phyloP scores from a whole-genome alignment of 1,284 basidiomycete genomes.

The Prillingera fragicola region DNA sequence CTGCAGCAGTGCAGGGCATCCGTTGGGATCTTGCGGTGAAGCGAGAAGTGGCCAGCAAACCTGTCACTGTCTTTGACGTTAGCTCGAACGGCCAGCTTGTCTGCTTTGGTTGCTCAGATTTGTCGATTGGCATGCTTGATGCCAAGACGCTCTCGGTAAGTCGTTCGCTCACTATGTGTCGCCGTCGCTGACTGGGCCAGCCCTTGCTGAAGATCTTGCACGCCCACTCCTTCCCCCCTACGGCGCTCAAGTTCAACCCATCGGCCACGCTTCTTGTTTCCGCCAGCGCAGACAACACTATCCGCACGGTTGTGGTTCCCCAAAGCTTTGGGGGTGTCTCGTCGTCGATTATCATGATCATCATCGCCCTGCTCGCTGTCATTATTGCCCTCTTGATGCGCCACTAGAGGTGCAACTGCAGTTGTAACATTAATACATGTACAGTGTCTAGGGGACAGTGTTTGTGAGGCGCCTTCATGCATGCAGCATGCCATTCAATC shows the following conservation, averaged over 20 bases:
- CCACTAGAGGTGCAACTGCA: background rate
- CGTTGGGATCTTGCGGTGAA: conserved; percentile 47
- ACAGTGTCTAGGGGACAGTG: too few relatives aligned
- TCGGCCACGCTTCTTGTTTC: conserved; percentile 76
- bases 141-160: conserved; percentile 70
- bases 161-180: conserved; percentile 11
- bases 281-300: conserved; percentile 83
- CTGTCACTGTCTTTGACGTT: conserved; percentile 77
- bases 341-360: conserved; percentile 2
- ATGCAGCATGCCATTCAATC: too few relatives aligned
- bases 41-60: conserved; percentile 61
- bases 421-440: too few relatives aligned
- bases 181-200: conserved; percentile 48
- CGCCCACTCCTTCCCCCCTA: conserved; percentile 92
- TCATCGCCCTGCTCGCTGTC: conserved; percentile 6
- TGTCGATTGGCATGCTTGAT: conserved; percentile 79
- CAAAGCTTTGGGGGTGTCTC: conserved; percentile 34
- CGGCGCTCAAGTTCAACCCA: conserved; percentile 81
- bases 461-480: too few relatives aligned
- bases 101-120: conserved; percentile 82
- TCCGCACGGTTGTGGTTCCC: conserved; percentile 76
- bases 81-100: conserved; percentile 81
- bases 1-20: conserved; percentile 1
- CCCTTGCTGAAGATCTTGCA: conserved; percentile 81
- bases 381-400: conserved; percentile 8